Base-by-base conservation (phyloP, 139 green algal species). In the Chlamydomonas sp. region DNA sequence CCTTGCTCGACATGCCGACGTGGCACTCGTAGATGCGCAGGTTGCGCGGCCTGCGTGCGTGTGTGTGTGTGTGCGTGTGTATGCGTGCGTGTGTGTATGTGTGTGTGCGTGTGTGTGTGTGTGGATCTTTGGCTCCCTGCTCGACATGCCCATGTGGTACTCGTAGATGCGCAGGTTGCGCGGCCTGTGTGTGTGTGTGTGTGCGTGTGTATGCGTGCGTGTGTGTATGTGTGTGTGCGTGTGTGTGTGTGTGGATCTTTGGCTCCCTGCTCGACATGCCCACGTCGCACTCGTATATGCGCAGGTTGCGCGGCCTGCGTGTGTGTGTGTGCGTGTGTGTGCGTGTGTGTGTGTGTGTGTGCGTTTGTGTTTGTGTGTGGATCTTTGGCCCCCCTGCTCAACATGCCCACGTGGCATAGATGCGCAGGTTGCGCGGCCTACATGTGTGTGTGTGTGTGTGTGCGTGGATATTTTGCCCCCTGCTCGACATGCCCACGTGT, bases 221-320 rank as follows among this genome's bases (percentile, higher is more conserved):
- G 16, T n/a, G n/a, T n/a, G n/a, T n/a, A 54, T 20, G 43, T 54
- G 43, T n/a, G n/a, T n/a, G n/a, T n/a, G n/a, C n/a, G n/a, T n/a
- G n/a, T n/a, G n/a, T n/a, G n/a, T n/a, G n/a, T n/a, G 73, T 88
- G 85, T 96, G 98, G 34, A 98, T 77, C 70, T 88, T 83, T 20
- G 79, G 76, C 79, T 87, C 70, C 65, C 73, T 24, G 71, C 75
- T 88, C 67, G 73, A 89, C 94, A 99, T 99, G 74, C 94, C 94
- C 35, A 99, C 91, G 80, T 99, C 94, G 78, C 88, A 95, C 85
- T 99, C 94, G 75, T 99, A 99, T 80, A 99, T 98, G 72, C 94
- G 85, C 74, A 99, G 82, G 3, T 83, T 66, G 26, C 79, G 72
- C 0, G 94, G 94, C 60, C 83, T 90, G 75, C 29, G 48, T 20